Evolutionary conservation across 108 stramenopile genomes (phyloP), one percentile per base, ranked within the genome.

Genomic region (Pseudonitzschia multiseries): DNA sequence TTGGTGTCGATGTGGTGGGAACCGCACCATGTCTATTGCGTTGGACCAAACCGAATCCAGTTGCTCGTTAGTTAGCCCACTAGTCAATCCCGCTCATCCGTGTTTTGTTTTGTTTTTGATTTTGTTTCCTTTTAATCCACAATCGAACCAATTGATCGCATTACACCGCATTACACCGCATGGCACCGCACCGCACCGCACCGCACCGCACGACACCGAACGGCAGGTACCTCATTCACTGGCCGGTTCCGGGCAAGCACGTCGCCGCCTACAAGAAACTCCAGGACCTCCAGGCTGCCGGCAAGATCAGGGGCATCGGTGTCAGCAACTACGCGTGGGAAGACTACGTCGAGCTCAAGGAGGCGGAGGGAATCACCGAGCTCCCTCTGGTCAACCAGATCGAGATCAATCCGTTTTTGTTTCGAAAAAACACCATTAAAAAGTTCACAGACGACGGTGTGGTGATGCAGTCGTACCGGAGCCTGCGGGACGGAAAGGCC

Each of bases 391-490:
- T 95, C 21, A 96, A 94, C 82, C 96, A 97, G 76, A 95, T 97
- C 70, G 96, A 97, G 76, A 91, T 97, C 72, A 97, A 97, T 62
- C 96, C 96, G 24, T 95, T 95, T 59, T 74, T 95, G 42, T 97
- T 89, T 72, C 83, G 96, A 32, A 84, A 79, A 57, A 91, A 92
- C 22, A 95, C 94, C 12, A 88, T 97, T 63, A 72, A 72, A 2
- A 86, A 76, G 62, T 91, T 94, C 60, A 36, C 79, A 60, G 70
- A 72, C 0, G 86, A 95, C 44, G 94, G 94, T 42, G 86, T 97
- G 22, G 89, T 93, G 8, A 44, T 97, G 69, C 93, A 97, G 82
- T 86, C 88, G 24, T 97, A 97, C 54, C 89, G 96, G 65, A 87
- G 85, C 43, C 76, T 96, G 9, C 87, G 94, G 0, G 88, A 93